Conservation (phyloP, 2,329 filamentous ascomycete genomes). For the Nigrospora osmanthi region DNA sequence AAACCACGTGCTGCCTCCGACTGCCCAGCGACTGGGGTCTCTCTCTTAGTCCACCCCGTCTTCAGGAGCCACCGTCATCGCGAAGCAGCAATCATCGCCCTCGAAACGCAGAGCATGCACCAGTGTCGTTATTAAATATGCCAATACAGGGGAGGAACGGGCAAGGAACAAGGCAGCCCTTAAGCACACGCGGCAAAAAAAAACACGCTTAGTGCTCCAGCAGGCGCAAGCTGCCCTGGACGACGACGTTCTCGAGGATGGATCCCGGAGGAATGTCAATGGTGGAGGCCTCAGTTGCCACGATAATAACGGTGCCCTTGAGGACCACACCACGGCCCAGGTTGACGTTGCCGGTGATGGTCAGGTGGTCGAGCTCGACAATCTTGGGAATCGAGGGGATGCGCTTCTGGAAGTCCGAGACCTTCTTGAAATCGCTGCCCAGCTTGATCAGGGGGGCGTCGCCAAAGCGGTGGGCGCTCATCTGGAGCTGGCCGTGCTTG, state of each 20-base stretch:
- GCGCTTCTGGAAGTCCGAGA: constrained; percentile 88
- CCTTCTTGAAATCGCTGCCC: constrained; percentile 99
- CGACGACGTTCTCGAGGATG: constrained; percentile 96
- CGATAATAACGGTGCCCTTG: constrained; percentile 98
- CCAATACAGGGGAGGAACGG: background rate
- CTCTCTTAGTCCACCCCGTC: too few relatives aligned
- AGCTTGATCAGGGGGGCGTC: constrained; percentile 98
- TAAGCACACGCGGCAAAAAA: constrained; percentile 3
- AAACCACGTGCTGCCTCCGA: too few relatives aligned
- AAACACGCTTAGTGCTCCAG: constrained; percentile 53
- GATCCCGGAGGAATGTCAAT: constrained; percentile 97
- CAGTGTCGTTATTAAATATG: background rate
- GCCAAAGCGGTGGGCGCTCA: constrained; percentile 93
- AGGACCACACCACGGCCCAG: constrained; percentile 90
- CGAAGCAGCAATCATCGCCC: too few relatives aligned
- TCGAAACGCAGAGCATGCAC: too few relatives aligned
- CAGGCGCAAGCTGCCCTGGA: constrained; percentile 85
- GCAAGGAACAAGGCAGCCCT: background rate
- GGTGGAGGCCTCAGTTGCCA: constrained; percentile 93
- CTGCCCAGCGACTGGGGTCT: too few relatives aligned
- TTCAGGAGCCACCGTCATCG: too few relatives aligned
- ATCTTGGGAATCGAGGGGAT: constrained; percentile 86
- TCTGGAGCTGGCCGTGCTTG: constrained; percentile 95
- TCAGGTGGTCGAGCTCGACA: constrained; percentile 87
- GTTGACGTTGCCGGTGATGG: constrained; percentile 96